Conservation (phyloP, 208 protist genomes). For the Kentomonas sorsogonicus region DNA sequence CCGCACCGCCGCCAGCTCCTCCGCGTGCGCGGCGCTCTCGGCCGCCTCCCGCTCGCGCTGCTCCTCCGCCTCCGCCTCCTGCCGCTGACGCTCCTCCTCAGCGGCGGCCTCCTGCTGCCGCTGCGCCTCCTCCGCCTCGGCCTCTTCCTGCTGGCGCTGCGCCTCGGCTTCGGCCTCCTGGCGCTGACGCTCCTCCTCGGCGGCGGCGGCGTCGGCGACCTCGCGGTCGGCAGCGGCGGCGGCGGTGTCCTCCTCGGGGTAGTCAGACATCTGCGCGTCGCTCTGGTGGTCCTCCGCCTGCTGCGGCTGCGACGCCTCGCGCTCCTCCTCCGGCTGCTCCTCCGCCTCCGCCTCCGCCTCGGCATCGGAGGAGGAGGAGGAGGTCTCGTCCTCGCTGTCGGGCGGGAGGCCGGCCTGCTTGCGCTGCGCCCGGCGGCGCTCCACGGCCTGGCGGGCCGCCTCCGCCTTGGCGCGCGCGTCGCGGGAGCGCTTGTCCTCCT, state of each 20-base stretch:
- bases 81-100: constrained; percentile 14
- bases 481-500: constrained; percentile 15
- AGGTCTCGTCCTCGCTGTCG: constrained; percentile 3
- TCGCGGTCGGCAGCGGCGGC: constrained; percentile 8
- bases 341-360: background rate
- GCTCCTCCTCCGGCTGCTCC: constrained; percentile 4
- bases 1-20: constrained; percentile 7
- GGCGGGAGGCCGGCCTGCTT: constrained; percentile 5
- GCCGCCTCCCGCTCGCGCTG: no score
- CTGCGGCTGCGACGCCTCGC: background rate
- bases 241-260: background rate
- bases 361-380: background rate
- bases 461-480: constrained; percentile 28
- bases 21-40: background rate
- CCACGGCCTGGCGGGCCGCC: constrained; percentile 21
- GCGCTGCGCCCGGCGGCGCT: constrained; percentile 21
- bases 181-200: background rate
- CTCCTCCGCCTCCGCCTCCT: no score
- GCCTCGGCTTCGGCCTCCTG: background rate
- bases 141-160: background rate
- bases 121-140: background rate
- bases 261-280: background rate
- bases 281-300: constrained; percentile 4
- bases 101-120: constrained; percentile 14
- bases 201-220: background rate